Conservation (phyloP, 1,139 yeast genomes). For the Suhomyces ambrosiae region DNA sequence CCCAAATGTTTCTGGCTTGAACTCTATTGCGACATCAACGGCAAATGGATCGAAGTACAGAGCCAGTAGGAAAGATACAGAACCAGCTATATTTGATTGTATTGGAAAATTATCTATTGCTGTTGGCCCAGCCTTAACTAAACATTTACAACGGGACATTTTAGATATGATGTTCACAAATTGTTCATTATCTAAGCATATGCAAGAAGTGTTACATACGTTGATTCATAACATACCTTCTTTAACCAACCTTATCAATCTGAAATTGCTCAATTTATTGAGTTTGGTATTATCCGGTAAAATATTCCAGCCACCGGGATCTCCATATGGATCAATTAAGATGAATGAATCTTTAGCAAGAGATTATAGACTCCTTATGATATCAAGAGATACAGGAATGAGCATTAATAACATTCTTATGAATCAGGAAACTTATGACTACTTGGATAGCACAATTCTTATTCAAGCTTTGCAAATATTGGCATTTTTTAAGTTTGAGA, state of each 20-base stretch:
- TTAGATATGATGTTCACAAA: slow-evolving; percentile 73
- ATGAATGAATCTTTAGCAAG: slow-evolving; percentile 71
- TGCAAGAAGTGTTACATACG: slow-evolving; percentile 72
- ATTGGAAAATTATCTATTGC: slow-evolving; percentile 84
- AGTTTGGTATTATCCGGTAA: slow-evolving; percentile 82
- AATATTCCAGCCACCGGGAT: slow-evolving; percentile 82
- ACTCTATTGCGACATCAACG: slow-evolving; percentile 29
- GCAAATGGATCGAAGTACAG: slow-evolving; percentile 55
- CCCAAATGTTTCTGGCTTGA: slow-evolving; percentile 22
- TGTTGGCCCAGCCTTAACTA: slow-evolving; percentile 93
- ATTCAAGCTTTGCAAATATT: slow-evolving; percentile 74
- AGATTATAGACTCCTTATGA: slow-evolving; percentile 74
- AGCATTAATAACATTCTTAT: slow-evolving; percentile 40
- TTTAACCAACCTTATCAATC: slow-evolving; percentile 69
- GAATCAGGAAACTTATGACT: slow-evolving; percentile 43
- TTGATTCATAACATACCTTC: slow-evolving; percentile 79
- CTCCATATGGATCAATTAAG: slow-evolving; percentile 69
- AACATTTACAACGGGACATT: slow-evolving; percentile 80
- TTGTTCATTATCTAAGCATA: slow-evolving; percentile 78
- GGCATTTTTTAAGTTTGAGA: slow-evolving; percentile 71
- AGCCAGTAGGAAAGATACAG: slow-evolving; percentile 70
- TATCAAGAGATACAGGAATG: slow-evolving; percentile 62
- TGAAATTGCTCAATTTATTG: slow-evolving; percentile 69
- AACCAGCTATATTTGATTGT: slow-evolving; percentile 87
- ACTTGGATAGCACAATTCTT: slow-evolving; percentile 54